phyloP scores from a whole-genome alignment of 2,329 filamentous ascomycete species.

The Nakataea oryzae region DNA sequence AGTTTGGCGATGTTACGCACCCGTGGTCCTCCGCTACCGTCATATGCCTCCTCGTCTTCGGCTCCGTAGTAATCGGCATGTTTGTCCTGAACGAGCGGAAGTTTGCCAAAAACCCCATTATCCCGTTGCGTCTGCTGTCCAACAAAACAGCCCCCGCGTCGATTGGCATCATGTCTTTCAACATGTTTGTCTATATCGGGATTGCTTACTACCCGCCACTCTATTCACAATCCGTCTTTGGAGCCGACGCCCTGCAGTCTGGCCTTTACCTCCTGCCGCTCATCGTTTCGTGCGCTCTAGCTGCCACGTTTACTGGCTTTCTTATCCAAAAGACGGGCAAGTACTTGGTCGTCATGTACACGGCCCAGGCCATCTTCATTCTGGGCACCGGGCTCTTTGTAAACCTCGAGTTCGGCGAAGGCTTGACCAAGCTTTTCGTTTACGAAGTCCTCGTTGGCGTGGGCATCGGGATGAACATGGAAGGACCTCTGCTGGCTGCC shows the following conservation, averaged over 20 bases:
- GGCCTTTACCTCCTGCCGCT: conserved; percentile 65
- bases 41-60: conserved; percentile 53
- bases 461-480: conserved; percentile 59
- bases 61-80: conserved; percentile 32
- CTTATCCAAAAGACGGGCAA: background rate
- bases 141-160: conserved; percentile 44
- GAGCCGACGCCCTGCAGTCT: conserved; percentile 56
- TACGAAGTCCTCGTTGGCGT: conserved; percentile 55
- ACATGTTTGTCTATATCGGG: conserved; percentile 53
- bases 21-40: conserved; percentile 54
- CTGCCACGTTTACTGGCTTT: background rate
- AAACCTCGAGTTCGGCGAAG: conserved; percentile 2
- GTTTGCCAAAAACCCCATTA: conserved; percentile 56
- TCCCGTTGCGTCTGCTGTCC: conserved; percentile 53
- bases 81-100: conserved; percentile 54
- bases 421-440: conserved; percentile 36
- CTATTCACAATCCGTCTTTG: conserved; percentile 11
- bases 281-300: conserved; percentile 34
- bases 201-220: conserved; percentile 57
- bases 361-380: conserved; percentile 46
- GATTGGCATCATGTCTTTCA: conserved; percentile 33
- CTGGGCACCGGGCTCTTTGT: conserved; percentile 54
- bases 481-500: conserved; percentile 56
- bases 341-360: conserved; percentile 41
- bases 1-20: conserved; percentile 47